Base-by-base conservation (phyloP, 352 stramenopile species). In the Elongisporangium anandrum region DNA sequence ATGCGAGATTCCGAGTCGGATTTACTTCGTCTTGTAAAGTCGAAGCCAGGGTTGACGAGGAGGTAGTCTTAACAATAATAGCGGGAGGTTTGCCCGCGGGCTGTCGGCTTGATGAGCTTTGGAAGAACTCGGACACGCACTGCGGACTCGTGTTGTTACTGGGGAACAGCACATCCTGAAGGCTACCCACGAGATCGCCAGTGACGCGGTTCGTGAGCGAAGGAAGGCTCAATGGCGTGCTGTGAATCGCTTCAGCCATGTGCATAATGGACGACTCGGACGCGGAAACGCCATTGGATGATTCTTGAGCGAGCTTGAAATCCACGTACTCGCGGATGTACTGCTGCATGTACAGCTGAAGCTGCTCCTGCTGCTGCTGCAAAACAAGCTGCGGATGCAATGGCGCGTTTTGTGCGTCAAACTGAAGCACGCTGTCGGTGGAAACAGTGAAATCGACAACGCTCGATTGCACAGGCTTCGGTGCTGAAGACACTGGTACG, bases 131-230 rank as follows among this genome's bases (percentile, higher is more conserved):
- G 5, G 75, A 69, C 9, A 94, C 82, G 7, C 77, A 90, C 68
- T 94, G 85, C 19, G 85, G 82, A 52, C 82, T 92, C 26, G 87
- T 85, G 1, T 73, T 73, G 45, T 65, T 79, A 45, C 57, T 73
- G 0, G 68, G 78, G 52, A 92, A 70, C 10, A 92, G 58, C 41
- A 88, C 56, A n/a, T 91, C 75, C 63, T 90, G 76, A 26, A 90
- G 79, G 21, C 71, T 87, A 38, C 74, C 73, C 26, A 70, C 76
- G 19, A 77, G 64, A 19, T 75, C 72, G 12, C 60, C 64, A 2
- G 66, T 67, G 3, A 75, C 69, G n/a, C 69, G 68, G 45, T 66
- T 75, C 50, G 59, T 63, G 16, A 88, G 65, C 2, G 73, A 78
- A 1, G 78, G 77, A 0, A 89, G 69, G 51, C 53, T 85, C 47